Evolutionary conservation across 257 asterid species (phyloP), one percentile per base, ranked within the genome.

Genomic region (Solanum tacnaense): DNA sequence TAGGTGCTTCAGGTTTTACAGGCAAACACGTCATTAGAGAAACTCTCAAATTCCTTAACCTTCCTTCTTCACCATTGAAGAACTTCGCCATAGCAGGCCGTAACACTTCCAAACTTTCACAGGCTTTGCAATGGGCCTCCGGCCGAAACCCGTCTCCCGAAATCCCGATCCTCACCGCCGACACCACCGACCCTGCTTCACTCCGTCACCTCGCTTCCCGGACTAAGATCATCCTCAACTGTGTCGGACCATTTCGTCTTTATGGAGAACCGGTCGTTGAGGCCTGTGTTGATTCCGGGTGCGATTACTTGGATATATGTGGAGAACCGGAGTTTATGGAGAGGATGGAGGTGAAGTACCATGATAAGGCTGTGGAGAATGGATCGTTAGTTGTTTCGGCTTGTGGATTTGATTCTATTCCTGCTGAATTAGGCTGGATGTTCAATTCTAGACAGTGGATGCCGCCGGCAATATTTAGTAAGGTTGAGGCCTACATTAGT

Each of bases 321-420:
- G 99, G 98, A n/a, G 99, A 96, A 88, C 97, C 98, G 8, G 99
- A 95, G 90, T 95, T 96, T 87, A 95, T 95, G 98, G 99, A 96
- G 95, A 92, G 88, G 84, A 92, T 94, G 94, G 99, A 95, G 89
- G 93, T 90, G 1, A 12, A 10, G 60, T 94, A 91, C 91, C 95
- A 94, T 60, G 95, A 90, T 71, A 93, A 91, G 87, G 99, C 96
- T 29, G 92, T n/a, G 89, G 94, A 92, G 90, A 94, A 82, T 85
- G 97, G 98, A 6, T 89, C 93, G 5, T 89, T 96, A 93, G 92
- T 96, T 1, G 83, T 96, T 75, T 95, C 98, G 18, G 99, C 95
- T 29, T 96, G 98, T 65, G 99, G 99, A 87, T 95, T 93, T 49
- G 98, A 96, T 36, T 96, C 98, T 0, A 87, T 96, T 56, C 99